These are phyloP conservation scores for Schwanniomyces pseudopolymorphus DNA, from an alignment of 805 yeast genomes.

Conservation along the genomic window DNA sequence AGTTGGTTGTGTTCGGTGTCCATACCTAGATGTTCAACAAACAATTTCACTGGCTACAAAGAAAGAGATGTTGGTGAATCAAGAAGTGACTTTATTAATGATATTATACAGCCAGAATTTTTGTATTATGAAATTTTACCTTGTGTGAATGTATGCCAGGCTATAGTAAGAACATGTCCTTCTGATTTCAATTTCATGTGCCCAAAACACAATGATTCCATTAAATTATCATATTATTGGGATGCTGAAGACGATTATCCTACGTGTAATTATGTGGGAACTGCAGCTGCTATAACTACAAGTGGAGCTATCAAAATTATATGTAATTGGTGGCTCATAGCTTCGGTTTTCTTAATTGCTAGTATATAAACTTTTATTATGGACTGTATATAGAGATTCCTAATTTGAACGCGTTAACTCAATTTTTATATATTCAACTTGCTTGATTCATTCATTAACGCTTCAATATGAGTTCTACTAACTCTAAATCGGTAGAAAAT, in stretches of 20 bases:
- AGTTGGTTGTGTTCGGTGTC: conserved; percentile 89
- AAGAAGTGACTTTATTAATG: conserved; percentile 60
- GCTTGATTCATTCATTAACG: too few relatives aligned
- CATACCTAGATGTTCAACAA: conserved; percentile 80
- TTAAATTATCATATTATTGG: conserved; percentile 45
- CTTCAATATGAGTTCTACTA: neutral
- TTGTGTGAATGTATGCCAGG: conserved; percentile 76
- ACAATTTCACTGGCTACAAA: conserved; percentile 42
- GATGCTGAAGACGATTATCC: conserved; percentile 27
- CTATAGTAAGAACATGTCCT: conserved; percentile 83
- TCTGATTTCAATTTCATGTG: conserved; percentile 71
- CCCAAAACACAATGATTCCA: conserved; percentile 47
- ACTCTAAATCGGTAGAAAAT: conserved; percentile 34
- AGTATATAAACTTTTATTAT: neutral
- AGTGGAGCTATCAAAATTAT: conserved; percentile 8
- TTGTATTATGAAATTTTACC: conserved; percentile 81
- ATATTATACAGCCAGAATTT: conserved; percentile 50
- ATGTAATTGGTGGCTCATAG: conserved; percentile 13
- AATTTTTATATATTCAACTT: too few relatives aligned
- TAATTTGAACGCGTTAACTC: neutral
- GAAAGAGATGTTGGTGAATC: conserved; percentile 49
- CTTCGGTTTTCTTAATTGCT: neutral
- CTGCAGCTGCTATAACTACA: neutral
- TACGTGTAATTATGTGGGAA: conserved; percentile 40
- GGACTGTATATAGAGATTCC: neutral